Base-by-base conservation (phyloP, 306 rosid genomes). In the Trichosanthes truncata region DNA sequence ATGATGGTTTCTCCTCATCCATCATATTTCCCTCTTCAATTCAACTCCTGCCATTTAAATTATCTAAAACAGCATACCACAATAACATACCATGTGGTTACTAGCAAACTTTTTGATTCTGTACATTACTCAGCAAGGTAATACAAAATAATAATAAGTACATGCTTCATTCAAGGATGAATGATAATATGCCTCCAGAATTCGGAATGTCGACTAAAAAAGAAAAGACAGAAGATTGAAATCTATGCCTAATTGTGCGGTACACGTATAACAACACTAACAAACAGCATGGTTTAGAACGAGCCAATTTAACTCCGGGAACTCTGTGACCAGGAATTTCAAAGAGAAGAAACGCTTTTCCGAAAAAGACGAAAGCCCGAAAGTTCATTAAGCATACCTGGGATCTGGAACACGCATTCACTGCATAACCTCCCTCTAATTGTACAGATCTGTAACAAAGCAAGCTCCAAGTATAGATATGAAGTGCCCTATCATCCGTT, bases 101-200 rank as follows among this genome's bases (percentile, higher is more conserved):
- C 62, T 74, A 52, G 46, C 78, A 73, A 73, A 73, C 78, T 23
- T 52, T 26, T 51, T 49, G 31, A 52, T 74, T 74, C 63, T 74
- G 78, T 74, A 74, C 78, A 74, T 74, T 74, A 74, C 78, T 74
- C 78, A 74, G 78, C 78, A 33, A 74, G 48, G 48, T 74, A 74
- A 52, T 74, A 74, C 63, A 74, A 74, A 52, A 74, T 18, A 74
- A 74, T 74, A 49, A 4, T 74, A 74, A 52, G 78, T 49, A 74
- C 78, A 74, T 33, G 48, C 18, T 51, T 29, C 60, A 49, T 48
- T 74, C 78, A 31, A 74, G 46, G 61, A 74, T 74, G 78, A 48
- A 29, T 51, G 78, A 15, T 51, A 29, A 18, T 31, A 49, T 1
- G 61, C 78, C 63, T 74, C 63, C 63, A 74, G 61, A 74, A 51